Evolutionary conservation across 2,329 filamentous ascomycete species (phyloP).

Genomic region (Coniochaeta sp.): DNA sequence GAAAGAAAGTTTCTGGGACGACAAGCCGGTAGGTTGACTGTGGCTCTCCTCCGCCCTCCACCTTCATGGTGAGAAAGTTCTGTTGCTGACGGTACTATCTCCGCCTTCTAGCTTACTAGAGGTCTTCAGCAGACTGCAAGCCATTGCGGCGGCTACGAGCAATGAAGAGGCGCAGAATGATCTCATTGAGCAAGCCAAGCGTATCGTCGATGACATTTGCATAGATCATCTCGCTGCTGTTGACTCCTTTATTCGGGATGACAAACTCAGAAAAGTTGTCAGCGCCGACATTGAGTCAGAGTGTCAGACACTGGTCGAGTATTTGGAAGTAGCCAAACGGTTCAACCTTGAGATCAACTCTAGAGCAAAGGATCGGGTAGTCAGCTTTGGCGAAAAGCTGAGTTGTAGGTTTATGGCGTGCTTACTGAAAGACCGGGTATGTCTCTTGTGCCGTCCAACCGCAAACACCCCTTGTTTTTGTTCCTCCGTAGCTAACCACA

Average conservation of each 20-base stretch:
- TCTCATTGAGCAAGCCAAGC: constrained; percentile 57
- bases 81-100: not conserved
- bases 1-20: constrained; percentile 89
- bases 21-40: constrained; percentile 72
- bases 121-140: constrained; percentile 49
- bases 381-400: constrained; percentile 93
- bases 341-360: constrained; percentile 71
- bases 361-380: constrained; percentile 75
- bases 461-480: not conserved
- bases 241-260: constrained; percentile 50
- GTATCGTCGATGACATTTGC: constrained; percentile 73
- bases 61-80: not conserved
- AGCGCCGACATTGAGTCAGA: constrained; percentile 64
- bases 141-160: constrained; percentile 44
- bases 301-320: constrained; percentile 74
- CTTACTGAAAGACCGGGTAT: constrained; percentile 65
- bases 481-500: not conserved
- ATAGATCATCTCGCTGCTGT: constrained; percentile 73
- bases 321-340: constrained; percentile 53
- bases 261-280: constrained; percentile 50
- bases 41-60: not conserved
- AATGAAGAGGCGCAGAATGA: constrained; percentile 43
- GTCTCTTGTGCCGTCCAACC: constrained; percentile 2
- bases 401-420: constrained; percentile 88
- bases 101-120: constrained; percentile 39